Base-by-base conservation (phyloP, 2,329 filamentous ascomycete genomes). In the Penicillium sclerotigenum region DNA sequence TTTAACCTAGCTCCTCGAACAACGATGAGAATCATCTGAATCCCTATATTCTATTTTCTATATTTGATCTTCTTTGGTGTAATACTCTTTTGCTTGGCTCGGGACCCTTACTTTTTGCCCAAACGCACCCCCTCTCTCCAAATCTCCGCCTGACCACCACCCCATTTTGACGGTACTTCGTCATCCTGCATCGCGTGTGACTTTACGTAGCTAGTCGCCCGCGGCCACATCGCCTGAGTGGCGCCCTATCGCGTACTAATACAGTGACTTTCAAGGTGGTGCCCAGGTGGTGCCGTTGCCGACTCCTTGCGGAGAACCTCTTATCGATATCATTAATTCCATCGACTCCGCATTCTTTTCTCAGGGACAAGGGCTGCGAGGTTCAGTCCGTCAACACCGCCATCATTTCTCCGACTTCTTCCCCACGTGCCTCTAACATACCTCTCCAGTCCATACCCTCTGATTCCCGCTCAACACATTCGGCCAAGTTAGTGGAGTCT, bases 371-470 rank as follows among this genome's bases (percentile, higher is more conserved):
- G 87, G 82, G 87, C 87, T 89, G 87, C 86, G 86, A 83, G 82
- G 76, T 77, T 83, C 88, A 92, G 90, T 89, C 87, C 86, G 81
- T 82, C 68, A 79, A 81, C 80, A 79, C 81, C 80, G 83, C 82
- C 91, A 97, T 85, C 78, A 97, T 97, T 96, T 84, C 89, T 85
- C 81, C 86, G 72, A 79, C 80, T 65, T 74, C 76, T 68, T 82
- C 81, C 76, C 86, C 87, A 79, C 86, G 59, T 60, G 64, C 63
- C 74, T 90, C 89, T 77, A 90, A 89, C 78, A 96, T 97, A 74
- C 92, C 92, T 69, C 83, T 97, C 70, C 89, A 89, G 75, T 88
- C 87, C 68, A 81, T 97, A 58, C 65, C 60, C 59, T 68, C 71
- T 52, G 67, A 68, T 57, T 70, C 72, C 41, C 65, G 73, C 16